Evolutionary conservation across 2,329 filamentous ascomycete genomes (phyloP).

Genomic region (Colletotrichum phormii): DNA sequence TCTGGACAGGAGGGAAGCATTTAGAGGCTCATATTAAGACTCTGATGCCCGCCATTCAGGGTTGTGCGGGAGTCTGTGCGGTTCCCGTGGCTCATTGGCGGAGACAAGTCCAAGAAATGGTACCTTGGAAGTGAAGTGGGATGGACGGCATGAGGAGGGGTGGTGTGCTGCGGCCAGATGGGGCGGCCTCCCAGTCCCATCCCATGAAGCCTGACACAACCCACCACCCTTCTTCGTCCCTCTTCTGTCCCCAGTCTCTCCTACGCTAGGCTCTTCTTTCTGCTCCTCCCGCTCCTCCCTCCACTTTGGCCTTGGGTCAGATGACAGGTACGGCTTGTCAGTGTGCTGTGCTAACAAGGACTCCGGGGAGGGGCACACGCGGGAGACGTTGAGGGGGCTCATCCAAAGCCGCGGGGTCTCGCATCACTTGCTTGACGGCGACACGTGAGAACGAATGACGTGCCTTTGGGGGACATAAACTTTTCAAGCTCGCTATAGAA

Average conservation of each 20-base stretch:
- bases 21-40: slow-evolving; percentile 29
- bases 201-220: slow-evolving; percentile 33
- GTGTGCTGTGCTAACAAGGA: neutral
- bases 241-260: slow-evolving; percentile 20
- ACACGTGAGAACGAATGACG: slow-evolving; percentile 30
- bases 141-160: slow-evolving; percentile 31
- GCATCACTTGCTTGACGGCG: neutral
- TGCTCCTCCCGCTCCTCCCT: slow-evolving; percentile 32
- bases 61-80: slow-evolving; percentile 41
- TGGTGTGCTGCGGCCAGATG: slow-evolving; percentile 32
- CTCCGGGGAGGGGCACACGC: neutral
- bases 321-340: slow-evolving; percentile 21
- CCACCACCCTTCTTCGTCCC: slow-evolving; percentile 23
- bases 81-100: slow-evolving; percentile 37
- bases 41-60: slow-evolving; percentile 32
- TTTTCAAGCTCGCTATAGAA: slow-evolving; percentile 2
- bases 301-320: slow-evolving; percentile 16
- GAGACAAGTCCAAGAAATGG: slow-evolving; percentile 31
- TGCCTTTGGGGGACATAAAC: neutral
- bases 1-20: slow-evolving; percentile 10
- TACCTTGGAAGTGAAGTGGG: slow-evolving; percentile 30
- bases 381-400: neutral
- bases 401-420: neutral
- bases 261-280: slow-evolving; percentile 26
- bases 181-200: slow-evolving; percentile 35